Evolutionary conservation across 148 eudicot genomes (phyloP).

Genomic region (Chenopodium formosanum): DNA sequence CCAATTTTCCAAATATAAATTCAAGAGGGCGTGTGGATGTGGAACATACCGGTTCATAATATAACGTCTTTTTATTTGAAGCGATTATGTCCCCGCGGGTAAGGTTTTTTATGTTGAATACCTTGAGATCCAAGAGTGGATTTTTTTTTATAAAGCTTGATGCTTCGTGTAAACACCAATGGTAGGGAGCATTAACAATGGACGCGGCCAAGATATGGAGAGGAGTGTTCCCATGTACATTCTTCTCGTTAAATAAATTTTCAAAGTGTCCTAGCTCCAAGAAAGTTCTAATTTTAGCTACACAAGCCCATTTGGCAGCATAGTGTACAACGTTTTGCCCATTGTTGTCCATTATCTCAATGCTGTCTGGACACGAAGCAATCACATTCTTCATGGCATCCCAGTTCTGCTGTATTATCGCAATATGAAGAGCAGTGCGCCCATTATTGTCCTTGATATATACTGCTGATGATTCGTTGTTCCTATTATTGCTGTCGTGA

Average conservation of each 20-base stretch:
- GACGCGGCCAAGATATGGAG: conserved; percentile 4
- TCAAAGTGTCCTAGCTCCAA: not conserved
- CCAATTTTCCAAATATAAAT: too few relatives aligned
- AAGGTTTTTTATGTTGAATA: not conserved
- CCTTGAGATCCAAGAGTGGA: not conserved
- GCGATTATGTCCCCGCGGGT: not conserved
- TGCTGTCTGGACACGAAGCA: not conserved
- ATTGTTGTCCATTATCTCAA: conserved; percentile 4
- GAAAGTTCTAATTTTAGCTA: not conserved
- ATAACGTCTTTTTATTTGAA: not conserved
- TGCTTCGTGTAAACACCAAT: too few relatives aligned
- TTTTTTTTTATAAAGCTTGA: too few relatives aligned
- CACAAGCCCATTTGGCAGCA: conserved; percentile 14
- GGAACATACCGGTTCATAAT: too few relatives aligned
- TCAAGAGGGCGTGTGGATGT: too few relatives aligned
- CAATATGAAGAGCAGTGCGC: conserved; percentile 14
- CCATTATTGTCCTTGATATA: conserved; percentile 11
- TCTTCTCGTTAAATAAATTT: conserved; percentile 6
- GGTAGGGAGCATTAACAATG: too few relatives aligned
- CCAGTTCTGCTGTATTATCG: not conserved
- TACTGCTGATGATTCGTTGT: not conserved
- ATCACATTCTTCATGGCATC: not conserved
- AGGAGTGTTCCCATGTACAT: conserved; percentile 12
- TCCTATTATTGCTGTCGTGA: not conserved
- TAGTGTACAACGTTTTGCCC: conserved; percentile 20